Evolutionary conservation across 2,329 filamentous ascomycete species (phyloP).

Genomic region (Colletotrichum tanaceti): DNA sequence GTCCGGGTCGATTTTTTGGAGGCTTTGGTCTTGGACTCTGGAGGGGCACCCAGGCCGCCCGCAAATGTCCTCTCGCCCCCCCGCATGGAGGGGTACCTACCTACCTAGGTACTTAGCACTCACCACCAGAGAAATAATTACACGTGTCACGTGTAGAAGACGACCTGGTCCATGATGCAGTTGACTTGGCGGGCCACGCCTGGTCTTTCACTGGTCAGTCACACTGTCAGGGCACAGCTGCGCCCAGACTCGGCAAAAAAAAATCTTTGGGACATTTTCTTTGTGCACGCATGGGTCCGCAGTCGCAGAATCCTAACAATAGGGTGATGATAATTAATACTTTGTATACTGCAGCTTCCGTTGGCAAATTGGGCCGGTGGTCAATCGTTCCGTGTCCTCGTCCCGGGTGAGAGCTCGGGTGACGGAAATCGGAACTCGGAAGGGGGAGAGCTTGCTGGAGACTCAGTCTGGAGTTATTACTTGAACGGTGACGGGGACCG

Average conservation of each 20-base stretch:
- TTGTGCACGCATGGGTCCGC: too few relatives aligned
- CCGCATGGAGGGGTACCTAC: conserved; percentile 21
- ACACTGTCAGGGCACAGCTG: not conserved
- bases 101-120: too few relatives aligned
- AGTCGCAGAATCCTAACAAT: not conserved
- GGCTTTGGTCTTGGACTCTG: too few relatives aligned
- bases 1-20: too few relatives aligned
- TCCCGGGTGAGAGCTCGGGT: conserved; percentile 13
- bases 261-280: too few relatives aligned
- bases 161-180: conserved; percentile 38
- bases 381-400: conserved; percentile 19
- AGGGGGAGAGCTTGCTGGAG: not conserved
- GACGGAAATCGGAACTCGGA: conserved; percentile 39
- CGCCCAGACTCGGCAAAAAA: not conserved
- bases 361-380: conserved; percentile 9
- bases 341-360: not conserved
- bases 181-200: conserved; percentile 14
- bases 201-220: not conserved
- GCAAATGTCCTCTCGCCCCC: too few relatives aligned
- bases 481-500: too few relatives aligned
- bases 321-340: too few relatives aligned
- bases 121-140: too few relatives aligned
- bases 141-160: too few relatives aligned
- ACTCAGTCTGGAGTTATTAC: too few relatives aligned
- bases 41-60: too few relatives aligned